Evolutionary conservation across 805 yeast species (phyloP), one percentile per base, ranked within the genome.

Genomic region (Millerozyma miso): DNA sequence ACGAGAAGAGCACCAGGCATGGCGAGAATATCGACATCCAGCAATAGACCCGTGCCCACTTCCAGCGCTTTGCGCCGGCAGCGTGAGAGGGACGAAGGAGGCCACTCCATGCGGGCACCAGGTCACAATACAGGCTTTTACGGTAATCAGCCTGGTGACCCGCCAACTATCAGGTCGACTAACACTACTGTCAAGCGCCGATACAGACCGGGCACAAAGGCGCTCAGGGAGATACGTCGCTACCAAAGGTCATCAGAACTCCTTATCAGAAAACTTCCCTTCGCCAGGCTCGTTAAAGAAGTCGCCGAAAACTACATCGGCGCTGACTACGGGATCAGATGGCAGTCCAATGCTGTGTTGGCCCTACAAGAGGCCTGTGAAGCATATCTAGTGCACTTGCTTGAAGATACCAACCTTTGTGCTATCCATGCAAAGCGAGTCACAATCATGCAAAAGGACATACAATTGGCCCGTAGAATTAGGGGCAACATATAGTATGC

Each of bases 281-380:
- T 85, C 68, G 87, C 91, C 1, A 67, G 91, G 46, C 64, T 85
- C 18, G 88, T 85, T 6, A 76, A 83, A 47, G 93, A 85, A 52
- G 81, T 85, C 3, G 84, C 88, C 0, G 80, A 80, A 40, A 76
- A 74, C 45, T 79, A 71, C 47, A 67, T 74, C 31, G 81, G 83
- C 0, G 51, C 57, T 17, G 78, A 76, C 37, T 75, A 78, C 40
- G 81, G 80, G 2, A 69, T 82, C 38, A 74, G 86, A 55, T 85
- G 95, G 95, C 91, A 85, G 52, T 77, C 85, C 18, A 78, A 83
- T 57, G 93, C 91, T 1, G 72, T 85, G 12, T 55, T 85, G 59
- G 91, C 91, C 3, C 63, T 85, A 29, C 95, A 85, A 56, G 95
- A 85, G 56, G 91, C 91, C 1, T 74, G 85, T 38, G 95, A 85